Conservation (phyloP, 1,284 basidiomycete genomes). For the Moniliophthora roreri region DNA sequence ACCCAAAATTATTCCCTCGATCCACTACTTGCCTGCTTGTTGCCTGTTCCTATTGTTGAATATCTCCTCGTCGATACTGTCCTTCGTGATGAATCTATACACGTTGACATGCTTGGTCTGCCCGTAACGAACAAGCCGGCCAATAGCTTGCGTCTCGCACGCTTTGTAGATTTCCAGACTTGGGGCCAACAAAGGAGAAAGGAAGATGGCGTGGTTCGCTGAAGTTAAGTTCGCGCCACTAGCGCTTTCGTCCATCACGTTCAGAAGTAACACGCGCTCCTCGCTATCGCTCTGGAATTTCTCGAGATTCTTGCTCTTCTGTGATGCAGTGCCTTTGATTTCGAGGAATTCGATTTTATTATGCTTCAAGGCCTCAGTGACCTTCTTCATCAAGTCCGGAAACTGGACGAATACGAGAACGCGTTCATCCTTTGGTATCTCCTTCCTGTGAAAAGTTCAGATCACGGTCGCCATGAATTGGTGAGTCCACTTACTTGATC, state of each 20-base stretch:
- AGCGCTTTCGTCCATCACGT: constrained; percentile 92
- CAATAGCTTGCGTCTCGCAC: constrained; percentile 88
- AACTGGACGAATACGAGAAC: constrained; percentile 94
- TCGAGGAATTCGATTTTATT: constrained; percentile 79
- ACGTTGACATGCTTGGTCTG: constrained; percentile 81
- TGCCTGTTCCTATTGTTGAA: constrained; percentile 45
- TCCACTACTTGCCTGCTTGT: too few relatives aligned
- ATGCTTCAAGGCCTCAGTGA: constrained; percentile 76
- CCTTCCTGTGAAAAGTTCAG: constrained; percentile 44
- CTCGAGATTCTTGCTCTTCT: constrained; percentile 80
- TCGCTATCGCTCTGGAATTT: constrained; percentile 78
- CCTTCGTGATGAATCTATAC: constrained; percentile 77
- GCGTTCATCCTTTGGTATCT: constrained; percentile 75
- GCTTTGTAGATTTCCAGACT: constrained; percentile 83
- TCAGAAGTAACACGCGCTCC: constrained; percentile 83
- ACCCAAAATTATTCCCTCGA: too few relatives aligned
- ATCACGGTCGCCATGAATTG: neutral
- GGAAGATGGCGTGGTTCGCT: constrained; percentile 94
- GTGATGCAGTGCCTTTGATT: constrained; percentile 76
- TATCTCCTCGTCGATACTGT: constrained; percentile 88
- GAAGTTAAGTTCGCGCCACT: constrained; percentile 91
- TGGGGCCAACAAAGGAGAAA: constrained; percentile 83
- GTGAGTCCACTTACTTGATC: constrained; percentile 61
- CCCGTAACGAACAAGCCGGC: constrained; percentile 85
- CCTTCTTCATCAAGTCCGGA: constrained; percentile 88